These are phyloP conservation scores for Cutaneotrichosporon spelunceum DNA, from an alignment of 1,284 basidiomycete genomes.

Conservation along the genomic window DNA sequence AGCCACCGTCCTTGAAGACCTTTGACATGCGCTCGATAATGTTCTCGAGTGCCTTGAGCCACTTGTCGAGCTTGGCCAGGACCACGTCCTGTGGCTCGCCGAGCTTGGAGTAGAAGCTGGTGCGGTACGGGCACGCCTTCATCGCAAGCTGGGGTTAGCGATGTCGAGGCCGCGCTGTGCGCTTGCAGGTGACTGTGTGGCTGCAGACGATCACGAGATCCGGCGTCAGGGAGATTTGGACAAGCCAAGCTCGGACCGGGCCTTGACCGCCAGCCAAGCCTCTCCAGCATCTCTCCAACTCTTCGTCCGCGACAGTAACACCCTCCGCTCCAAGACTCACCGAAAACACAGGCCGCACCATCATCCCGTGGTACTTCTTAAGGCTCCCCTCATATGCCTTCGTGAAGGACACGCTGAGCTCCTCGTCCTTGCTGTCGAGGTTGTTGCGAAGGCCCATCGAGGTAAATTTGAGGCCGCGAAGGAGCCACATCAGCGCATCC, in stretches of 20 bases:
- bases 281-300: too few relatives aligned
- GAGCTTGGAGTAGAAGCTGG: constrained; percentile 84
- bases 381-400: constrained; percentile 79
- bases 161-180: background rate
- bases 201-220: too few relatives aligned
- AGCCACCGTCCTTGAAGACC: constrained; percentile 68
- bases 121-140: constrained; percentile 93
- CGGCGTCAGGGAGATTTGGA: too few relatives aligned
- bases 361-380: constrained; percentile 81
- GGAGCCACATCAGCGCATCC: constrained; percentile 88
- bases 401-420: constrained; percentile 73
- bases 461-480: constrained; percentile 88
- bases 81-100: constrained; percentile 69
- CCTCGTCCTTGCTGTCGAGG: constrained; percentile 65
- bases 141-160: constrained; percentile 69
- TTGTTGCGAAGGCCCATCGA: constrained; percentile 74
- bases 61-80: constrained; percentile 66
- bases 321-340: constrained; percentile 55
- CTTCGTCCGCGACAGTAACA: too few relatives aligned
- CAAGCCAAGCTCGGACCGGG: too few relatives aligned
- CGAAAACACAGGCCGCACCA: constrained; percentile 78
- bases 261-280: too few relatives aligned
- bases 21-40: constrained; percentile 69
- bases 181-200: too few relatives aligned
- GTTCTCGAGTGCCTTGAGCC: constrained; percentile 70